A percentile compares a stretch with the other conserved stretches of the same genome.
These are phyloP conservation scores for Acrocalymma vagum DNA, from an alignment of 2,329 filamentous ascomycete species.

Conservation along the genomic window DNA sequence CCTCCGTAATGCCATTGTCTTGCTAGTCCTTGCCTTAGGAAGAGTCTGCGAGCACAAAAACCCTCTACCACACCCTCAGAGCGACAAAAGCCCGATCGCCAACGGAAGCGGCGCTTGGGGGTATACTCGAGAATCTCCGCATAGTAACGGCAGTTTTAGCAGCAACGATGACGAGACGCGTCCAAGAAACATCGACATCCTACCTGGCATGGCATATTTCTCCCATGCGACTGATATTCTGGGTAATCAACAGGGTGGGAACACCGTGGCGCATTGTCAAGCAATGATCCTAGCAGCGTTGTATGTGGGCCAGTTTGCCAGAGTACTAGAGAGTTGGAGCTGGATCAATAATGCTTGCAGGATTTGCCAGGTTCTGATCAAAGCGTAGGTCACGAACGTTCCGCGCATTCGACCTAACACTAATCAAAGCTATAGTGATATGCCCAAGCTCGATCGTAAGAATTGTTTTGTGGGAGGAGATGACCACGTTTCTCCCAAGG, in stretches of 20 bases:
- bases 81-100: slow-evolving; percentile 47
- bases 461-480: slow-evolving; percentile 24
- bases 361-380: slow-evolving; percentile 75
- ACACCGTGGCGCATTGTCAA: slow-evolving; percentile 84
- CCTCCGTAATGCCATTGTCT: slow-evolving; percentile 75
- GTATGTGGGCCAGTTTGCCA: slow-evolving; percentile 87
- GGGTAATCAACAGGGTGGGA: slow-evolving; percentile 79
- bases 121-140: slow-evolving; percentile 43
- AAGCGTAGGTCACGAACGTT: slow-evolving; percentile 60
- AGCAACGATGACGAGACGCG: slow-evolving; percentile 34
- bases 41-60: slow-evolving; percentile 73
- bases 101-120: slow-evolving; percentile 31
- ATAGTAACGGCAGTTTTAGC: slow-evolving; percentile 45
- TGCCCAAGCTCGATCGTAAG: slow-evolving; percentile 35
- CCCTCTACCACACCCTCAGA: slow-evolving; percentile 65
- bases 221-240: slow-evolving; percentile 86
- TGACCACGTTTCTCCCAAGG: slow-evolving; percentile 27
- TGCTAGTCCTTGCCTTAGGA: slow-evolving; percentile 85
- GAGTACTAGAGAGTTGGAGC: slow-evolving; percentile 84
- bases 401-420: neutral
- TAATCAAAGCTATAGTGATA: slow-evolving; percentile 42
- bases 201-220: slow-evolving; percentile 91
- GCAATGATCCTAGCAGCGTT: slow-evolving; percentile 84
- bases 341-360: slow-evolving; percentile 71
- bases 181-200: slow-evolving; percentile 77